phyloP scores from a whole-genome alignment of 2,329 filamentous ascomycete genomes.

The Fusarium hostae region DNA sequence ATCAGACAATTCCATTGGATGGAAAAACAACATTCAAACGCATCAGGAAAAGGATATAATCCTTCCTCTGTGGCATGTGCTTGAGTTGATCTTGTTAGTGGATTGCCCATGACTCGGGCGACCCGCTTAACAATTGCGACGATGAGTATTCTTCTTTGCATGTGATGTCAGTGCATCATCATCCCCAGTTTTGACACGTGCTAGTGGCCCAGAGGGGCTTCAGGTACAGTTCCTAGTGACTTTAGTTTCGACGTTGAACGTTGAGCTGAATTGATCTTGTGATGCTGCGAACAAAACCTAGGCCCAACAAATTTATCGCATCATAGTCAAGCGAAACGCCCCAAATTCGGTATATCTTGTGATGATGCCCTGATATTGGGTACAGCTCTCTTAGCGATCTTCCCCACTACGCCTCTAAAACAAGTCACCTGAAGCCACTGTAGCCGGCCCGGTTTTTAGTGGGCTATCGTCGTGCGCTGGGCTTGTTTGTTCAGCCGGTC shows the following conservation, averaged over 20 bases:
- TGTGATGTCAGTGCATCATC: slow-evolving; percentile 40
- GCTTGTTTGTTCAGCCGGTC: slow-evolving; percentile 36
- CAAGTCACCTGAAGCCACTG: slow-evolving; percentile 36
- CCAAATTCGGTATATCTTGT: slow-evolving; percentile 8
- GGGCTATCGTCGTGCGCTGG: slow-evolving; percentile 16
- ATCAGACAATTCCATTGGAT: slow-evolving; percentile 26
- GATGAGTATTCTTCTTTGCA: slow-evolving; percentile 30
- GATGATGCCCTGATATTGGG: slow-evolving; percentile 14
- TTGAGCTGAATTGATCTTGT: slow-evolving; percentile 27
- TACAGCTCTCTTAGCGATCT: slow-evolving; percentile 35
- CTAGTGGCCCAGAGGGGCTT: slow-evolving; percentile 26
- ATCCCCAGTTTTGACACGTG: slow-evolving; percentile 45
- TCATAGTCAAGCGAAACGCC: slow-evolving; percentile 6
- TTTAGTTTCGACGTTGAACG: slow-evolving; percentile 5
- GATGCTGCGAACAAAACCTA: background rate
- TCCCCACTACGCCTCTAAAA: slow-evolving; percentile 33
- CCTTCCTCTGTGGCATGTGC: slow-evolving; percentile 15
- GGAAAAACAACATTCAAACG: slow-evolving; percentile 29
- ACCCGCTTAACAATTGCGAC: slow-evolving; percentile 31
- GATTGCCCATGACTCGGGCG: slow-evolving; percentile 31
- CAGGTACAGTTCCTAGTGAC: slow-evolving; percentile 22
- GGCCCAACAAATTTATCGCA: slow-evolving; percentile 14
- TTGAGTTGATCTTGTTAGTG: slow-evolving; percentile 34
- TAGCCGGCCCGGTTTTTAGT: slow-evolving; percentile 41
- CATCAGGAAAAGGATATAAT: slow-evolving; percentile 29